A percentile compares a stretch with the other conserved stretches of the same genome.
These are phyloP conservation scores for Xylariaceae sp. DNA, from an alignment of 2,329 filamentous ascomycete species.

Conservation along the genomic window DNA sequence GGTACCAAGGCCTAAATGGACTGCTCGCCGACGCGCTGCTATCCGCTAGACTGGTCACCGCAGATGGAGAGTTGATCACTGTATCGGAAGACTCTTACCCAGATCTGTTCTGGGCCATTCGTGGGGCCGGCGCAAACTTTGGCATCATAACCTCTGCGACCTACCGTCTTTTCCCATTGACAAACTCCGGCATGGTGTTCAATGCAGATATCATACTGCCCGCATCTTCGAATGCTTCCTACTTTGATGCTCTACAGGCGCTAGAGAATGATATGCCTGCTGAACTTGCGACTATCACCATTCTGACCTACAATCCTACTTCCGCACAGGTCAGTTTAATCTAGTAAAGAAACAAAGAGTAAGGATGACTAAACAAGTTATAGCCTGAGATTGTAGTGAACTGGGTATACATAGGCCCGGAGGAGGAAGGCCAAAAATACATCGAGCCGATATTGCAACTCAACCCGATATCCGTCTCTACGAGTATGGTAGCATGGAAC, in stretches of 20 bases:
- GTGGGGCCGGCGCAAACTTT: conserved; percentile 27
- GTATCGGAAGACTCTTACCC: conserved; percentile 12
- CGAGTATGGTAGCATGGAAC: not conserved
- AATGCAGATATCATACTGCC: conserved; percentile 3
- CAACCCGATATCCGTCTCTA: not conserved
- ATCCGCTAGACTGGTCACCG: conserved; percentile 24
- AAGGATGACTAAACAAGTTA: too few relatives aligned
- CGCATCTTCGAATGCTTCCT: not conserved
- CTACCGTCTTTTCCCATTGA: not conserved
- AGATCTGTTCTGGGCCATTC: conserved; percentile 28
- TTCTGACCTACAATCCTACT: not conserved
- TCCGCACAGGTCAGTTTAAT: not conserved
- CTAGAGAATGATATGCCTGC: not conserved
- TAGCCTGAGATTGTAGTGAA: not conserved
- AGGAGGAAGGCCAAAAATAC: not conserved
- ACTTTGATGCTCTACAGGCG: not conserved
- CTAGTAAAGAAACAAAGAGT: too few relatives aligned
- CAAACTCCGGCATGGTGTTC: not conserved
- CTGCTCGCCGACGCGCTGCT: conserved; percentile 27
- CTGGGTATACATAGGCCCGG: not conserved
- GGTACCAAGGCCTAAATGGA: conserved; percentile 18
- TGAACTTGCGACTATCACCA: not conserved
- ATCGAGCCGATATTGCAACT: not conserved
- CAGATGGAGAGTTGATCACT: conserved; percentile 19
- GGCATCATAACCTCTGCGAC: conserved; percentile 18